phyloP scores from a whole-genome alignment of 164 flowering plant genomes.

The Magnolia kwangsiensis region DNA sequence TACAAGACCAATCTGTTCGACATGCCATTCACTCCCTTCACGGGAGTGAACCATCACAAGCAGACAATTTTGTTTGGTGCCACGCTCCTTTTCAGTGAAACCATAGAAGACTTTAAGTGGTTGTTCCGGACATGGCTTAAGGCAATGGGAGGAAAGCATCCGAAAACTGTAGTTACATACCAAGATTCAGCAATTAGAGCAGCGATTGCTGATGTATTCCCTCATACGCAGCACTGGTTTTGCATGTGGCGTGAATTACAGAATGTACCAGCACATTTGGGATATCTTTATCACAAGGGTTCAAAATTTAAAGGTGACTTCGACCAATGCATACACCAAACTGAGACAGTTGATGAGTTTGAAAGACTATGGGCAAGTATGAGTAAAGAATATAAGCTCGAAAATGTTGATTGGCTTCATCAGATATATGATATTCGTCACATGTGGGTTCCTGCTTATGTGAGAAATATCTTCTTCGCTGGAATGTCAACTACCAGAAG shows the following conservation, averaged over 20 bases:
- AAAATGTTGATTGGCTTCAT: not conserved
- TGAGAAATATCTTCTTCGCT: conserved; percentile 6
- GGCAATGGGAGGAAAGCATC: conserved; percentile 18
- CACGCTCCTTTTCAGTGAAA: not conserved
- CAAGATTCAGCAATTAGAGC: conserved; percentile 5
- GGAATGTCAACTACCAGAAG: conserved; percentile 10
- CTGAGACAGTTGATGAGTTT: not conserved
- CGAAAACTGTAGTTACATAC: conserved; percentile 14
- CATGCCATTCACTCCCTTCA: conserved; percentile 78
- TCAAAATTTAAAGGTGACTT: not conserved
- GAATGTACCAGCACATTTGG: not conserved
- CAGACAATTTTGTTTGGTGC: conserved; percentile 47
- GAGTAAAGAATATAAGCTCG: not conserved
- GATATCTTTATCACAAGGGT: too few relatives aligned
- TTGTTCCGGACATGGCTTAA: conserved; percentile 11
- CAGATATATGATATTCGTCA: not conserved
- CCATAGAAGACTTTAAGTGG: conserved; percentile 12
- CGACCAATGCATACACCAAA: not conserved
- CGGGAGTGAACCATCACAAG: conserved; percentile 81
- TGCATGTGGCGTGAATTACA: not conserved
- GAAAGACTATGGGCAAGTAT: not conserved
- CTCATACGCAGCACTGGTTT: not conserved
- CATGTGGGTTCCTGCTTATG: conserved; percentile 7
- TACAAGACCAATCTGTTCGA: conserved; percentile 69
- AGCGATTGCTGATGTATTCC: conserved; percentile 13